Percentiles rank a stretch among this genome's conserved stretches.
These are phyloP conservation scores for Umbelopsis vinacea DNA, from an alignment of 192 early-diverging fungal genomes.

Conservation along the genomic window DNA sequence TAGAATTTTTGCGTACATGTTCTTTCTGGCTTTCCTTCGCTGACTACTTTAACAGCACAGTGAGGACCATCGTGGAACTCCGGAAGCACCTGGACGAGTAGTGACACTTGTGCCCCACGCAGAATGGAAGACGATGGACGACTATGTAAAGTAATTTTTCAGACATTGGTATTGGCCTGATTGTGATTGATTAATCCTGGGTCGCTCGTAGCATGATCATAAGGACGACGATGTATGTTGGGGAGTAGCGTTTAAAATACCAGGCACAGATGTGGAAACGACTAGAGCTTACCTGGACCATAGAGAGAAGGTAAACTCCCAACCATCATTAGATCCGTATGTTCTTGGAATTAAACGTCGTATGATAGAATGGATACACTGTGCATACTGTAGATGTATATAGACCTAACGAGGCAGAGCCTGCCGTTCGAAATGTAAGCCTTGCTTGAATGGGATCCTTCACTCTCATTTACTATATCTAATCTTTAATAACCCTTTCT, in stretches of 20 bases:
- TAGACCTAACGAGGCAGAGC: constrained; percentile 35
- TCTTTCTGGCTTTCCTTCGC: not conserved
- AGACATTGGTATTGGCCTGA: not conserved
- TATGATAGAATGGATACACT: constrained; percentile 75
- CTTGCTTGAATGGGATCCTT: too few relatives aligned
- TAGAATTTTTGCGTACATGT: too few relatives aligned
- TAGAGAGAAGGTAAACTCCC: constrained; percentile 72
- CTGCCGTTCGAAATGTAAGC: constrained; percentile 55
- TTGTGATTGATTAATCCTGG: not conserved
- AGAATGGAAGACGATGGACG: constrained; percentile 65
- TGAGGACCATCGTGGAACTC: constrained; percentile 88
- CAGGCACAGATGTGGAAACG: constrained; percentile 59
- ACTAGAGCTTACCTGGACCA: constrained; percentile 81
- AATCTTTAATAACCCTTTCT: too few relatives aligned
- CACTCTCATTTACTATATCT: too few relatives aligned
- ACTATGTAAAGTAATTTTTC: constrained; percentile 46
- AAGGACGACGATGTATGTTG: constrained; percentile 64
- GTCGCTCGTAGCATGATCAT: constrained; percentile 34
- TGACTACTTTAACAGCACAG: constrained; percentile 56
- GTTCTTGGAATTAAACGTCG: not conserved
- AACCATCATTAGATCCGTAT: not conserved
- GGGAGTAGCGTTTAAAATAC: constrained; percentile 86
- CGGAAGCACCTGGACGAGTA: constrained; percentile 77
- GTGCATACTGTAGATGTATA: constrained; percentile 67
- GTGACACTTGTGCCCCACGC: constrained; percentile 78